Evolutionary conservation across 495 filamentous ascomycete genomes (phyloP).

Genomic region (Platismatia glauca): DNA sequence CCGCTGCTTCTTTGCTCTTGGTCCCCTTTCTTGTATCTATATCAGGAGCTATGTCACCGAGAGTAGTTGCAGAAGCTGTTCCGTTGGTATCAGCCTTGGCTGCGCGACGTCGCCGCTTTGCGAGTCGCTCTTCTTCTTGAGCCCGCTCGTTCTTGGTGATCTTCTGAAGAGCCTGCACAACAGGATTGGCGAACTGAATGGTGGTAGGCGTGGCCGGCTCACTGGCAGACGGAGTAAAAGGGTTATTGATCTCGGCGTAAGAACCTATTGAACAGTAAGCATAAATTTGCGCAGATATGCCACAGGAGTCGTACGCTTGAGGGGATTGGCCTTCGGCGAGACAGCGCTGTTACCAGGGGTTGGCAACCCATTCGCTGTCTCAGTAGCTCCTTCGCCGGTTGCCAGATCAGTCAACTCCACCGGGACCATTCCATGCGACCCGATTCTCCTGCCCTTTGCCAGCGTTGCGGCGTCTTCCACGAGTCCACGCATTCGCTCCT

Average conservation of each 20-base stretch:
- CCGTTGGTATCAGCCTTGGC: slow-evolving; percentile 29
- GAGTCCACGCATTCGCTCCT: slow-evolving; percentile 58
- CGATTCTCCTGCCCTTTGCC: slow-evolving; percentile 54
- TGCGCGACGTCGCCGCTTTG: slow-evolving; percentile 41
- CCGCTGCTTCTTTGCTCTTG: slow-evolving; percentile 43
- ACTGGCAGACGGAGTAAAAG: slow-evolving; percentile 19
- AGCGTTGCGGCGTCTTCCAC: slow-evolving; percentile 61
- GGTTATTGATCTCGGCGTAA: slow-evolving; percentile 24
- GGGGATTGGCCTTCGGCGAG: slow-evolving; percentile 42
- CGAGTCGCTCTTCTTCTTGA: slow-evolving; percentile 44
- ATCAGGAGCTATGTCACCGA: slow-evolving; percentile 37
- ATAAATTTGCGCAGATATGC: slow-evolving; percentile 4
- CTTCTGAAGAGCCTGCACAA: slow-evolving; percentile 28
- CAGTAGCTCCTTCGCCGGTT: slow-evolving; percentile 31
- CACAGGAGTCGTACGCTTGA: slow-evolving; percentile 47
- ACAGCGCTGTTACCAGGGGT: slow-evolving; percentile 35
- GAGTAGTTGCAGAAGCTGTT: slow-evolving; percentile 34
- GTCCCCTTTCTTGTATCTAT: slow-evolving; percentile 49
- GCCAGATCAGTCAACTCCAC: slow-evolving; percentile 61
- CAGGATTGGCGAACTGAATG: slow-evolving; percentile 19
- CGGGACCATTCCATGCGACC: slow-evolving; percentile 64
- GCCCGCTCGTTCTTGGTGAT: slow-evolving; percentile 31
- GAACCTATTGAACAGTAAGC: slow-evolving; percentile 31
- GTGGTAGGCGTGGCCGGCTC: slow-evolving; percentile 20
- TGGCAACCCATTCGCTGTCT: slow-evolving; percentile 24